A percentile compares a stretch with the other conserved stretches of the same genome.
These are phyloP conservation scores for Gleditsia sinensis DNA, from an alignment of 306 rosid species.

Conservation along the genomic window DNA sequence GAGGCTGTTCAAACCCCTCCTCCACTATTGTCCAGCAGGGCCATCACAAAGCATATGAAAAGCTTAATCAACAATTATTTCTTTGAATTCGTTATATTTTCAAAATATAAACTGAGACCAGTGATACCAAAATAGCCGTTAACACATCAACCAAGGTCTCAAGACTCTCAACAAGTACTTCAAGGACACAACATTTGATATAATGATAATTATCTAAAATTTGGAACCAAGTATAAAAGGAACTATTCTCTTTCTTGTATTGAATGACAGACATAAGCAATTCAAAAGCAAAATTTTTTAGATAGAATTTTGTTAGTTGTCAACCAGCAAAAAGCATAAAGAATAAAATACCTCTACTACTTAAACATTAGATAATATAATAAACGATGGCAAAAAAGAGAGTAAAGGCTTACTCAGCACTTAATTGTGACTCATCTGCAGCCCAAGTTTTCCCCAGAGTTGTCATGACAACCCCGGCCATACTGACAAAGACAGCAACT, in stretches of 20 bases:
- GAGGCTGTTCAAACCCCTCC: neutral
- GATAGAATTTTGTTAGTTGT: neutral
- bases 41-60: neutral
- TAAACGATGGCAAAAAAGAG: slow-evolving; percentile 12
- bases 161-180: slow-evolving; percentile 17
- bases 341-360: neutral
- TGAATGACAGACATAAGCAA: neutral
- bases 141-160: neutral
- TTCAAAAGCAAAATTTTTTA: neutral
- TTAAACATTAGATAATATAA: neutral
- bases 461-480: slow-evolving; percentile 81
- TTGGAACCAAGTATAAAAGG: slow-evolving; percentile 4
- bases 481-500: slow-evolving; percentile 80
- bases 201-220: neutral
- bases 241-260: neutral
- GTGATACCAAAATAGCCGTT: neutral
- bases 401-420: slow-evolving; percentile 51
- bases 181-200: neutral
- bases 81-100: neutral
- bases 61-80: neutral
- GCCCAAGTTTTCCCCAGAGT: slow-evolving; percentile 88
- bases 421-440: slow-evolving; percentile 54
- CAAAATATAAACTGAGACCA: neutral
- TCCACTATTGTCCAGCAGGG: neutral
- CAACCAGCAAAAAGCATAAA: neutral